Evolutionary conservation across 2,329 filamentous ascomycete species (phyloP).

Genomic region (Claviceps sp.): DNA sequence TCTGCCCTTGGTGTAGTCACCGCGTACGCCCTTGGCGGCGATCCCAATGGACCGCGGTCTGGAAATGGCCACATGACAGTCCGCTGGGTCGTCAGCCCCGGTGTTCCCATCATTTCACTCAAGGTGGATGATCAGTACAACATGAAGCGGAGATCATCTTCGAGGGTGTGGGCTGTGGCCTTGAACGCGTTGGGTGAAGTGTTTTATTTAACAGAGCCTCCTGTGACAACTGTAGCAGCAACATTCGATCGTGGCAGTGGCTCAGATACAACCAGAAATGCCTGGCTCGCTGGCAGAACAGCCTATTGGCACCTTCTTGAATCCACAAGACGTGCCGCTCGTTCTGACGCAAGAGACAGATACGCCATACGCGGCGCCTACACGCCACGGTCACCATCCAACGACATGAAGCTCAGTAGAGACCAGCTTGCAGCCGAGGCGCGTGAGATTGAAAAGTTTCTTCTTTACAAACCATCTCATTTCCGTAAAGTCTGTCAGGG

Average conservation of each 20-base stretch:
- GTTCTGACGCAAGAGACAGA: slow-evolving; percentile 59
- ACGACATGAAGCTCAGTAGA: slow-evolving; percentile 55
- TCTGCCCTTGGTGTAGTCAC: slow-evolving; percentile 75
- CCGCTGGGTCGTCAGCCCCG: slow-evolving; percentile 81
- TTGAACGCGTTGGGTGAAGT: slow-evolving; percentile 88
- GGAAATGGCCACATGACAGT: slow-evolving; percentile 68
- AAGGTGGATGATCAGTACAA: slow-evolving; percentile 75
- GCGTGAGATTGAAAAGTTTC: slow-evolving; percentile 64
- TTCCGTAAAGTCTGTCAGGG: slow-evolving; percentile 67
- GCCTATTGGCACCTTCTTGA: slow-evolving; percentile 75
- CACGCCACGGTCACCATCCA: slow-evolving; percentile 65
- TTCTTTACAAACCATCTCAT: slow-evolving; percentile 59
- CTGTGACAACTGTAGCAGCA: slow-evolving; percentile 26
- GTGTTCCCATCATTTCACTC: slow-evolving; percentile 79
- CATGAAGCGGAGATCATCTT: slow-evolving; percentile 50
- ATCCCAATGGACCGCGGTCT: slow-evolving; percentile 45
- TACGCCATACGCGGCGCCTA: slow-evolving; percentile 59
- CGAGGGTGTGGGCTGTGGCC: slow-evolving; percentile 80
- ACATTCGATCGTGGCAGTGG: slow-evolving; percentile 33
- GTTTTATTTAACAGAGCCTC: slow-evolving; percentile 67
- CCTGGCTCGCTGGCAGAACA: slow-evolving; percentile 69
- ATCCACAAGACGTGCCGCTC: slow-evolving; percentile 56
- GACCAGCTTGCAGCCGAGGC: slow-evolving; percentile 66
- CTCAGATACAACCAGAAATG: slow-evolving; percentile 48
- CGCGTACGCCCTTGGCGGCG: slow-evolving; percentile 60